Evolutionary conservation across 495 filamentous ascomycete genomes (phyloP).

Genomic region (Zalerion maritima): DNA sequence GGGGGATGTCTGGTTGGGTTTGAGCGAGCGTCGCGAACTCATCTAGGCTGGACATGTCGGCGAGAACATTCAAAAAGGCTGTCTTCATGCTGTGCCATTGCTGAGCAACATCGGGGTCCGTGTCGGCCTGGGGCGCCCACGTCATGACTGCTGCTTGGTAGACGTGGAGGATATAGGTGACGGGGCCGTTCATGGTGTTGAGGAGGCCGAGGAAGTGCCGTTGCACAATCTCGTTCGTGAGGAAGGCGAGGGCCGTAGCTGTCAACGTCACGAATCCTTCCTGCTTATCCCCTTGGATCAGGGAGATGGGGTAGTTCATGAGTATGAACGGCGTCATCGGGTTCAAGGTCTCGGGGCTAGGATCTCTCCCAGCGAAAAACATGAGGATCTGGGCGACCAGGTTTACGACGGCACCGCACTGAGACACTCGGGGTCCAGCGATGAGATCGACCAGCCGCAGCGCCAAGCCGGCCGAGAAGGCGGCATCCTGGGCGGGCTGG

Average conservation of each 20-base stretch:
- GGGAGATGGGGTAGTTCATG: conserved; percentile 15
- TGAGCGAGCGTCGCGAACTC: conserved; percentile 32
- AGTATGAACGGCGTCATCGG: conserved; percentile 19
- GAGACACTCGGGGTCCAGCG: conserved; percentile 15
- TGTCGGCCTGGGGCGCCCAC: conserved; percentile 8
- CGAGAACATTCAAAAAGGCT: conserved; percentile 41
- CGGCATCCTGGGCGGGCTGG: conserved; percentile 40
- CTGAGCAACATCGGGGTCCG: conserved; percentile 32
- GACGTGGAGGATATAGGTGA: conserved; percentile 17
- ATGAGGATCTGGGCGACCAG: conserved; percentile 34
- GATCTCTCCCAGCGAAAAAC: conserved; percentile 26
- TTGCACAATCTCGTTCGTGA: conserved; percentile 21
- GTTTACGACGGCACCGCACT: conserved; percentile 16
- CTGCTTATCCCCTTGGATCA: conserved; percentile 10
- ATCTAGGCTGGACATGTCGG: conserved; percentile 47
- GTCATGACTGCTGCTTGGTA: conserved; percentile 17
- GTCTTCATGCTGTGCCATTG: conserved; percentile 38
- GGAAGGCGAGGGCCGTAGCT: conserved; percentile 24
- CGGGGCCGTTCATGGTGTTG: conserved; percentile 13
- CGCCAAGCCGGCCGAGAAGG: conserved; percentile 27
- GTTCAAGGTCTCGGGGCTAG: conserved; percentile 20
- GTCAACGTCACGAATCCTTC: conserved; percentile 22
- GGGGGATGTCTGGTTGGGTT: conserved; percentile 23
- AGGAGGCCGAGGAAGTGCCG: conserved; percentile 28
- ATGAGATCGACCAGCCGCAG: conserved; percentile 24